phyloP scores from a whole-genome alignment of 129 eudicot species.

The Centaurea solstitialis region DNA sequence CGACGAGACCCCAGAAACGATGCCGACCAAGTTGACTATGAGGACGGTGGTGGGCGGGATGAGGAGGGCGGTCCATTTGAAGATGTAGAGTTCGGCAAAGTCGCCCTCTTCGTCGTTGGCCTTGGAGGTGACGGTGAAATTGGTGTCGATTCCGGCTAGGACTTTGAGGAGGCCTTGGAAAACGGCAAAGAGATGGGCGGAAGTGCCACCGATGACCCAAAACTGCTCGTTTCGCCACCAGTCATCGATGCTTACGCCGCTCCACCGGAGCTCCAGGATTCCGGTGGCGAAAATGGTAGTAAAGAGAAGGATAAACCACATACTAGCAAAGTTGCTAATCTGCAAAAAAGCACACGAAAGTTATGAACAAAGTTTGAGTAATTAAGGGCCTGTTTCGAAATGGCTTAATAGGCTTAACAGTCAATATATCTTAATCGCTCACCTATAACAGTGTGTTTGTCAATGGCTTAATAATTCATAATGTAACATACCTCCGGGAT shows the following conservation, averaged over 20 bases:
- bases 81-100: constrained; percentile 70
- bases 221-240: constrained; percentile 96
- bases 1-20: constrained; percentile 72
- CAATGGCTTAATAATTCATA: background rate
- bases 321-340: constrained; percentile 88
- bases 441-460: background rate
- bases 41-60: constrained; percentile 92
- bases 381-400: no score
- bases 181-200: constrained; percentile 83
- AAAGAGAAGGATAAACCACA: constrained; percentile 85
- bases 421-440: background rate
- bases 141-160: constrained; percentile 85
- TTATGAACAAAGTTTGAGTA: background rate
- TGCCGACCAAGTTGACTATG: constrained; percentile 64
- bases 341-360: constrained; percentile 31
- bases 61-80: constrained; percentile 84
- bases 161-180: constrained; percentile 87
- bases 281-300: constrained; percentile 73
- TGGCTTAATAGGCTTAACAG: no score
- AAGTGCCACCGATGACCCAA: constrained; percentile 93
- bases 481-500: constrained; percentile 62
- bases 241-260: constrained; percentile 80
- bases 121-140: constrained; percentile 84
- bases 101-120: constrained; percentile 84
- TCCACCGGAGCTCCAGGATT: constrained; percentile 82